phyloP scores from a whole-genome alignment of 2,329 filamentous ascomycete species.

The Cladophialophora bantiana region DNA sequence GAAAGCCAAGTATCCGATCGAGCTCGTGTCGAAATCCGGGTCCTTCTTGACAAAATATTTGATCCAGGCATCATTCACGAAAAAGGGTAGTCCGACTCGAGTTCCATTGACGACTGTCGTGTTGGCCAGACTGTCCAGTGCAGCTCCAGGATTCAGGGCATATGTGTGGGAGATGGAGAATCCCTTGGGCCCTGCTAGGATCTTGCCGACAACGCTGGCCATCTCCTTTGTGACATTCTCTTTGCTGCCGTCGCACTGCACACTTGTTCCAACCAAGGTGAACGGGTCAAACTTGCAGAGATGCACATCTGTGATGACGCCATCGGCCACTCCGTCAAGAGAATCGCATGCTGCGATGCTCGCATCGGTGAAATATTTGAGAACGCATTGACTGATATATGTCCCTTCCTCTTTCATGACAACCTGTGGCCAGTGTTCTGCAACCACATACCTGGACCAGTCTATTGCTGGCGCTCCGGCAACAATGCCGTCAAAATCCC shows the following conservation, averaged over 20 bases:
- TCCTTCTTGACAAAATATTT: slow-evolving; percentile 11
- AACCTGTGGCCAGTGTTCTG: slow-evolving; percentile 8
- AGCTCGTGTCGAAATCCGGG: slow-evolving; percentile 2
- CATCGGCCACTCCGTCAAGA: slow-evolving; percentile 41
- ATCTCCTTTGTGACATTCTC: neutral
- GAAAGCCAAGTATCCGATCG: slow-evolving; percentile 6
- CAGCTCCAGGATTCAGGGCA: slow-evolving; percentile 12
- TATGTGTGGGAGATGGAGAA: slow-evolving; percentile 5
- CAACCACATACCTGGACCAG: neutral
- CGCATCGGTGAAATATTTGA: slow-evolving; percentile 45
- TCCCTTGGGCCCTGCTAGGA: slow-evolving; percentile 2
- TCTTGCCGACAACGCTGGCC: slow-evolving; percentile 1
- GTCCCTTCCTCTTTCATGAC: slow-evolving; percentile 12
- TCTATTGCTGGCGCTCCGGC: slow-evolving; percentile 13
- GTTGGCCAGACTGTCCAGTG: slow-evolving; percentile 16
- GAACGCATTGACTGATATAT: slow-evolving; percentile 43
- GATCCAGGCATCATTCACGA: slow-evolving; percentile 17
- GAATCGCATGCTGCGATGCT: slow-evolving; percentile 45
- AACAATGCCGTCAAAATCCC: slow-evolving; percentile 13
- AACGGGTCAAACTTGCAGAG: slow-evolving; percentile 31
- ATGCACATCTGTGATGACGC: slow-evolving; percentile 36
- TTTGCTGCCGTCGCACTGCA: neutral
- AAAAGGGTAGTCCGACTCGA: slow-evolving; percentile 8
- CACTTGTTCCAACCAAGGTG: slow-evolving; percentile 13
- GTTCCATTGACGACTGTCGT: slow-evolving; percentile 10